Percentiles rank a stretch among this genome's conserved stretches.
These are phyloP conservation scores for Ammopiptanthus mongolicus DNA, from an alignment of 306 rosid species.

Conservation along the genomic window DNA sequence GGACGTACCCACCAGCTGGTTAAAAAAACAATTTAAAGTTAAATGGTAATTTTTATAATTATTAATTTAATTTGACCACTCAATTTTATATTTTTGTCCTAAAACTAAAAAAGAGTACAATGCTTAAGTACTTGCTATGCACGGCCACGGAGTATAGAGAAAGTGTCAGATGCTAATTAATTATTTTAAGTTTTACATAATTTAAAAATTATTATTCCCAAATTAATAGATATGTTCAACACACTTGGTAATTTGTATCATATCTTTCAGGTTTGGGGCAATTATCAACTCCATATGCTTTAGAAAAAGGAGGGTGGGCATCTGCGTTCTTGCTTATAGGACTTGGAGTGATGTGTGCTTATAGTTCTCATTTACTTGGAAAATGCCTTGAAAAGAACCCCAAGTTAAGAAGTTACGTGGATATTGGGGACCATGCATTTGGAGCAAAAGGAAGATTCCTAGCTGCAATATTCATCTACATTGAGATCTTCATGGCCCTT, in stretches of 20 bases:
- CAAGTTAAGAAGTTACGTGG: slow-evolving; percentile 47
- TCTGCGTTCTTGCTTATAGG: slow-evolving; percentile 44
- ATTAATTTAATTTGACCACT: too few species aligned
- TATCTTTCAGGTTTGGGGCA: slow-evolving; percentile 64
- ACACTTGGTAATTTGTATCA: neutral
- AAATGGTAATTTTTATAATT: too few species aligned
- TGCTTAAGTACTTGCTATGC: too few species aligned
- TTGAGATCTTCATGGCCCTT: slow-evolving; percentile 71
- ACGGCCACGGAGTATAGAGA: too few species aligned
- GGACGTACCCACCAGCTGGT: too few species aligned
- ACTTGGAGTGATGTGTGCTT: slow-evolving; percentile 51
- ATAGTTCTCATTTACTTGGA: slow-evolving; percentile 50
- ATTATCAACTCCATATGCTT: slow-evolving; percentile 64
- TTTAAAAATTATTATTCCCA: neutral
- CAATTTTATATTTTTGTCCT: too few species aligned
- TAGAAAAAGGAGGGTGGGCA: slow-evolving; percentile 63
- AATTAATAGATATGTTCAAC: neutral
- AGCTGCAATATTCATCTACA: slow-evolving; percentile 44
- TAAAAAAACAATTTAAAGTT: too few species aligned
- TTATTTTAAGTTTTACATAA: too few species aligned
- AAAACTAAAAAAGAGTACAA: too few species aligned
- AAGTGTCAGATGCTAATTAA: too few species aligned
- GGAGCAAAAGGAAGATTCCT: slow-evolving; percentile 53
- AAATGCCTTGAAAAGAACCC: slow-evolving; percentile 56
- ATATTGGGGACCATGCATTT: slow-evolving; percentile 63